Base-by-base conservation (phyloP, 805 yeast genomes). In the Sungouiozyma ichnusensis region DNA sequence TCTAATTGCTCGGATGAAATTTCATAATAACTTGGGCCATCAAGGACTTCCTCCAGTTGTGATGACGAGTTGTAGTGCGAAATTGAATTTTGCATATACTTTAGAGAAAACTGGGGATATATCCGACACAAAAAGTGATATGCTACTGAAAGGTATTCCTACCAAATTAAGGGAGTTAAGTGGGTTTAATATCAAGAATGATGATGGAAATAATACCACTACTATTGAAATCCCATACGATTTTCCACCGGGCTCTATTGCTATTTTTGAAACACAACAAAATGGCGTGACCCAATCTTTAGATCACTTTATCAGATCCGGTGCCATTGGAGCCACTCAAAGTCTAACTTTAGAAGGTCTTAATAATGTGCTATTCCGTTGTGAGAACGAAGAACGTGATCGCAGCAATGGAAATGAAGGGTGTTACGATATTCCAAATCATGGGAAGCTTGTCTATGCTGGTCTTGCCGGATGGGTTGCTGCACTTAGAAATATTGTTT, bases 381-480 rank as follows among this genome's bases (percentile, higher is more conserved):
- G 92, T 55, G 95, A 86, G 43, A 73, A 81, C 11, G 98, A 90
- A 62, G 98, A 90, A 61, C 67, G 86, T 17, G 96, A 88, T 56
- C 73, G 77, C 11, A 76, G 88, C 49, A 72, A 63, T 17, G 94
- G 95, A 4, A 52, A 60, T 7, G 79, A 73, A 36, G 95, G 96
- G 8, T 74, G 74, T 0, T 90, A 92, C 62, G 59, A 64, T 38
- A 69, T 90, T 37, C 97, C 97, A 1, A 68, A 72, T 24, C 66
- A 72, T 59, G 97, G 97, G 0, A 66, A 67, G 14, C 65, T 88
- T 37, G 81, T 78, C 0, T 90, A 85, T 61, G 88, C 95, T 34
- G 98, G 98, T 9, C 65, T 92, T 17, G 94, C 86, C 60, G 97
- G 98, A 1, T 90, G 95, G 95, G 74, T 79, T 37, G 69, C 85